Conservation (phyloP, 2,329 filamentous ascomycete genomes). For the Aspergillus alliaceus region DNA sequence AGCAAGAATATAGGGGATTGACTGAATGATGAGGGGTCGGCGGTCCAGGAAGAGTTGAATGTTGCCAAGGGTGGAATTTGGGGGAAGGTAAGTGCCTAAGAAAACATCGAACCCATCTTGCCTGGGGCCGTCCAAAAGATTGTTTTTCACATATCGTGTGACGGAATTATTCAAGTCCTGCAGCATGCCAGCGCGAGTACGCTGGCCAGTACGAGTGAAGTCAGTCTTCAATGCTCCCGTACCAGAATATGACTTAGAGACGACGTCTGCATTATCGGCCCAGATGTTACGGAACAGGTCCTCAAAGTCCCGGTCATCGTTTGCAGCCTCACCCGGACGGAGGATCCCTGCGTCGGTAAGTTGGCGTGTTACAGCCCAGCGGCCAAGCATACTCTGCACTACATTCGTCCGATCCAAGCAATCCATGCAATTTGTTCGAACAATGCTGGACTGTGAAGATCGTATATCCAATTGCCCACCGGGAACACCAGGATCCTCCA, state of each 20-base stretch:
- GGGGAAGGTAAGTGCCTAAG: conserved; percentile 79
- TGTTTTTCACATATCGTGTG: conserved; percentile 88
- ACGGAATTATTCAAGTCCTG: conserved; percentile 86
- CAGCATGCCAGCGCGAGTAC: conserved; percentile 80
- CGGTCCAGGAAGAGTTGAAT: conserved; percentile 79
- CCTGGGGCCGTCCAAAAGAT: conserved; percentile 88
- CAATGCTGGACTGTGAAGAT: conserved; percentile 80
- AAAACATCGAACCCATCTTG: conserved; percentile 97
- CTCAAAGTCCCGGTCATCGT: conserved; percentile 80
- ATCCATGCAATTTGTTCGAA: conserved; percentile 99
- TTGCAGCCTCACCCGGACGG: conserved; percentile 71
- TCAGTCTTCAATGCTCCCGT: conserved; percentile 98
- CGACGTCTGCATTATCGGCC: conserved; percentile 97
- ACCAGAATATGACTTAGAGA: conserved; percentile 88
- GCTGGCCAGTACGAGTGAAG: conserved; percentile 87
- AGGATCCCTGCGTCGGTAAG: conserved; percentile 82
- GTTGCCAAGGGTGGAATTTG: conserved; percentile 67
- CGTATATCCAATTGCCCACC: conserved; percentile 76
- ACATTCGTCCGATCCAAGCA: conserved; percentile 97
- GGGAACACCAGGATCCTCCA: conserved; percentile 74
- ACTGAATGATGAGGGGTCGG: conserved; percentile 82
- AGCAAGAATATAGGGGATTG: conserved; percentile 86
- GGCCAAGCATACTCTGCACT: conserved; percentile 93
- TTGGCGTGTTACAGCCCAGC: conserved; percentile 85
- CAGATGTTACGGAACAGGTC: conserved; percentile 93